A percentile compares a stretch with the other conserved stretches of the same genome.
phyloP scores from a whole-genome alignment of 2,329 filamentous ascomycete genomes.

The Exophiala sp. region DNA sequence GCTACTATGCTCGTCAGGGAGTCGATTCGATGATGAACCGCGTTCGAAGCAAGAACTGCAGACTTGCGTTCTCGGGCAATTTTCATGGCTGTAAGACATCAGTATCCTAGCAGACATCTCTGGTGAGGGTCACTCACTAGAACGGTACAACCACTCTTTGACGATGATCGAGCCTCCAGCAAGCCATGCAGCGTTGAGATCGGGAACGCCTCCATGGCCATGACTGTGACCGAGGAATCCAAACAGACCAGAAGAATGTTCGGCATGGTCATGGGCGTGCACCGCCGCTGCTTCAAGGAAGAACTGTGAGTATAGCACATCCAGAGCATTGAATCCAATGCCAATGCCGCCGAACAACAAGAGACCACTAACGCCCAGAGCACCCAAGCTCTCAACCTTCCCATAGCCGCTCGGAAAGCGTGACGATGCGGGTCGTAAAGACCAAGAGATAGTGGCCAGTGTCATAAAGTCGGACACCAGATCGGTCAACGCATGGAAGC shows the following conservation, averaged over 20 bases:
- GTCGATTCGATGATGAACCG: constrained; percentile 93
- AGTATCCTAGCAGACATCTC: constrained; percentile 8
- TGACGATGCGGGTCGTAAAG: constrained; percentile 76
- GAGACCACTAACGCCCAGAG: constrained; percentile 87
- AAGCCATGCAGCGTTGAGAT: constrained; percentile 91
- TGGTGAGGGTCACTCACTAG: constrained; percentile 63
- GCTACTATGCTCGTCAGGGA: constrained; percentile 94
- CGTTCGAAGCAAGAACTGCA: constrained; percentile 91
- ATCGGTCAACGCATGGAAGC: constrained; percentile 92
- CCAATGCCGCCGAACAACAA: constrained; percentile 84
- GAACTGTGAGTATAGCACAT: constrained; percentile 68
- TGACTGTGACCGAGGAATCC: constrained; percentile 59
- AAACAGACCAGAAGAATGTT: constrained; percentile 46
- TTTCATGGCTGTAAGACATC: constrained; percentile 70
- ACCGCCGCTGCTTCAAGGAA: constrained; percentile 61
- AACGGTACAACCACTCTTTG: constrained; percentile 96
- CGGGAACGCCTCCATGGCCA: constrained; percentile 66
- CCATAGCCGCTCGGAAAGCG: constrained; percentile 89
- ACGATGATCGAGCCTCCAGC: constrained; percentile 83
- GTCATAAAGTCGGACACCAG: constrained; percentile 93
- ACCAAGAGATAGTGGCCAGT: constrained; percentile 90
- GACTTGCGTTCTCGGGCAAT: constrained; percentile 91
- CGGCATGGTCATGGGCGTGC: constrained; percentile 45
- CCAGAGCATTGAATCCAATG: constrained; percentile 77
- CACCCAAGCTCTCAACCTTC: constrained; percentile 95